Evolutionary conservation across 2,329 filamentous ascomycete genomes (phyloP).

Genomic region (Ophiostoma novo-ulmi): DNA sequence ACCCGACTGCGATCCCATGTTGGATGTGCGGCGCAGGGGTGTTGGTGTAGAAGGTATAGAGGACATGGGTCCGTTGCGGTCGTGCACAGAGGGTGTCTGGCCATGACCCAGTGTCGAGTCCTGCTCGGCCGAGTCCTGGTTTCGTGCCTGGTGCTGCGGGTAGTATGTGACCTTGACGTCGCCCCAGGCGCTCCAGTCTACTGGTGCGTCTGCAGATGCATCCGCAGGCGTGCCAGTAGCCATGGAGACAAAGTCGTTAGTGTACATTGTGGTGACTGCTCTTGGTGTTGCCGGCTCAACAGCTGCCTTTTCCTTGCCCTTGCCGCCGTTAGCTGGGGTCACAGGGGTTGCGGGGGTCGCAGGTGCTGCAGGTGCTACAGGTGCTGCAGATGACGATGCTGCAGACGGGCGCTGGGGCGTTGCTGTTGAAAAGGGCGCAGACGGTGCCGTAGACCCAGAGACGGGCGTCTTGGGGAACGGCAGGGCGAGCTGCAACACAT

Average conservation of each 20-base stretch:
- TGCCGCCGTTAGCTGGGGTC: slow-evolving; percentile 38
- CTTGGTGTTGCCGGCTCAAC: slow-evolving; percentile 34
- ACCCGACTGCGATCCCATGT: slow-evolving; percentile 39
- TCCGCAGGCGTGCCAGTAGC: slow-evolving; percentile 46
- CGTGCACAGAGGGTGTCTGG: background rate
- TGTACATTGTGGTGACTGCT: slow-evolving; percentile 58
- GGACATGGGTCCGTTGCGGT: slow-evolving; percentile 30
- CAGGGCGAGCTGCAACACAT: slow-evolving; percentile 74
- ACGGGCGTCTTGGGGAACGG: slow-evolving; percentile 73
- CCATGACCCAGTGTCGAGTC: background rate
- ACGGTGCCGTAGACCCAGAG: slow-evolving; percentile 42
- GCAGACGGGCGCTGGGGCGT: background rate
- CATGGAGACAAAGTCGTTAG: slow-evolving; percentile 78
- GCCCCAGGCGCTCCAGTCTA: slow-evolving; percentile 70
- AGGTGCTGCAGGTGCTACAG: slow-evolving; percentile 34
- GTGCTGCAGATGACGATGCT: background rate
- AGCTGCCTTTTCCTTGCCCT: slow-evolving; percentile 68
- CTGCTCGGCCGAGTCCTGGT: slow-evolving; percentile 27
- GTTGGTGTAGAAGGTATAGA: slow-evolving; percentile 66
- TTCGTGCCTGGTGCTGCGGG: slow-evolving; percentile 37
- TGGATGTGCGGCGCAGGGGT: slow-evolving; percentile 64
- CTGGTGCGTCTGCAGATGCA: slow-evolving; percentile 24
- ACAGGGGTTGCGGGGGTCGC: slow-evolving; percentile 53
- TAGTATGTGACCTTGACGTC: slow-evolving; percentile 80
- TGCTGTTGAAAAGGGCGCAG: slow-evolving; percentile 16